A percentile compares a stretch with the other conserved stretches of the same genome.
phyloP scores from a whole-genome alignment of 345 rosid species.

The Euphorbia pulcherrima region DNA sequence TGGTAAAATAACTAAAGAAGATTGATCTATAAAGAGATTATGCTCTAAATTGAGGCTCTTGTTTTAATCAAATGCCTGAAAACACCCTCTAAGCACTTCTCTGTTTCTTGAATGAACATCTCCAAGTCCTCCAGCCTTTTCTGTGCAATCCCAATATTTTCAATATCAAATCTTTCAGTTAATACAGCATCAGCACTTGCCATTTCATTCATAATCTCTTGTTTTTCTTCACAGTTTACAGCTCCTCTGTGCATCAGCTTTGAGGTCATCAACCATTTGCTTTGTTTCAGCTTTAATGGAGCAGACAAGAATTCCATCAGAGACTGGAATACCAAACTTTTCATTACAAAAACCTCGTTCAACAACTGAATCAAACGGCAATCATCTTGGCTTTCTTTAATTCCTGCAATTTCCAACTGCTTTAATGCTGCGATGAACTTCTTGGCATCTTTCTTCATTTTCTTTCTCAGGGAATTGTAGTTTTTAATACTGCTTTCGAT shows the following conservation, averaged over 20 bases:
- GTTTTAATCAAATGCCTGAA: conserved; percentile 57
- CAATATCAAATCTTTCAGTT: not conserved
- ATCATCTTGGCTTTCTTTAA: conserved; percentile 26
- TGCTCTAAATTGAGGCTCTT: conserved; percentile 62
- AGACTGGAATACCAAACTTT: conserved; percentile 39
- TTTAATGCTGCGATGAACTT: conserved; percentile 42
- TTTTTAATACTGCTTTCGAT: conserved; percentile 20
- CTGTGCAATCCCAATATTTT: conserved; percentile 29
- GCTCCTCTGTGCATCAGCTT: conserved; percentile 40
- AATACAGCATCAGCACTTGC: conserved; percentile 40
- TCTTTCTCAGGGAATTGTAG: conserved; percentile 45
- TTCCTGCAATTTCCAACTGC: conserved; percentile 38
- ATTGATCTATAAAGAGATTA: conserved; percentile 44
- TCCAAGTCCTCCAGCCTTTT: conserved; percentile 46
- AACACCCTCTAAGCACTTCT: conserved; percentile 47
- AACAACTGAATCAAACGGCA: conserved; percentile 40
- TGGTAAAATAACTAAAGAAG: no score
- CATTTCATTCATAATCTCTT: conserved; percentile 36
- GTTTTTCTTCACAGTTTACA: conserved; percentile 32
- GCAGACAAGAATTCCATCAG: conserved; percentile 40
- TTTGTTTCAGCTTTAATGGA: conserved; percentile 34
- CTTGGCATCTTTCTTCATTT: conserved; percentile 50
- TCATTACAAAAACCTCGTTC: conserved; percentile 37
- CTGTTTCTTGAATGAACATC: conserved; percentile 40
- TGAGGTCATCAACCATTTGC: conserved; percentile 47